Conservation (phyloP, 2,329 filamentous ascomycete species). For the Colletotrichum siamense region DNA sequence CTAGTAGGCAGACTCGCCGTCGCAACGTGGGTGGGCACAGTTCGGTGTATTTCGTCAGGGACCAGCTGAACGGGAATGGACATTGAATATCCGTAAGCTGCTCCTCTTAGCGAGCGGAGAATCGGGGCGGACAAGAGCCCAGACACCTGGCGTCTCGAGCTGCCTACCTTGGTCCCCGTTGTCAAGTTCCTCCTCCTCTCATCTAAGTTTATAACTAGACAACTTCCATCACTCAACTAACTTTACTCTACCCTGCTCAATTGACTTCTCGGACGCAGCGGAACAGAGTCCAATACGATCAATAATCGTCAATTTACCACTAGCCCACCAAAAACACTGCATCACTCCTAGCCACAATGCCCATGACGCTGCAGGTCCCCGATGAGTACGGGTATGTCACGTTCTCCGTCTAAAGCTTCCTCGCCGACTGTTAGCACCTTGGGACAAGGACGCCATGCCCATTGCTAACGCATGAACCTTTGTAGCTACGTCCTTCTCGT, state of each 20-base stretch:
- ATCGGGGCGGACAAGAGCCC: background rate
- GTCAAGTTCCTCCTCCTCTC: background rate
- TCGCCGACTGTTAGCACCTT: background rate
- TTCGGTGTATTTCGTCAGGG: background rate
- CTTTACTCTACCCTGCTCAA: background rate
- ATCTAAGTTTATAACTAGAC: background rate
- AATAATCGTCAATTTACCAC: background rate
- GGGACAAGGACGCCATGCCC: background rate
- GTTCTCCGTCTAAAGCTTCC: too few relatives aligned
- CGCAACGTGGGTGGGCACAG: background rate
- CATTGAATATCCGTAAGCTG: background rate
- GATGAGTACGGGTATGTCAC: conserved; percentile 55
- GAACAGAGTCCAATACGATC: background rate
- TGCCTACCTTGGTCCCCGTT: background rate
- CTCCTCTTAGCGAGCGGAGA: background rate
- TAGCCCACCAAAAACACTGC: background rate
- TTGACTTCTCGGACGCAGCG: background rate
- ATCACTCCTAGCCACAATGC: conserved; percentile 39
- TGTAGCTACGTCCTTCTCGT: conserved; percentile 67
- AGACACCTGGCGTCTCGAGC: conserved; percentile 9
- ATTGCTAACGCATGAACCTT: background rate
- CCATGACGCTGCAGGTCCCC: conserved; percentile 49
- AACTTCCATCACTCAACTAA: background rate
- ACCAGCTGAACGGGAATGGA: background rate
- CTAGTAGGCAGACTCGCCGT: background rate